These are phyloP conservation scores for Incumbomyces delicatus DNA, from an alignment of 2,329 filamentous ascomycete genomes.

Conservation along the genomic window DNA sequence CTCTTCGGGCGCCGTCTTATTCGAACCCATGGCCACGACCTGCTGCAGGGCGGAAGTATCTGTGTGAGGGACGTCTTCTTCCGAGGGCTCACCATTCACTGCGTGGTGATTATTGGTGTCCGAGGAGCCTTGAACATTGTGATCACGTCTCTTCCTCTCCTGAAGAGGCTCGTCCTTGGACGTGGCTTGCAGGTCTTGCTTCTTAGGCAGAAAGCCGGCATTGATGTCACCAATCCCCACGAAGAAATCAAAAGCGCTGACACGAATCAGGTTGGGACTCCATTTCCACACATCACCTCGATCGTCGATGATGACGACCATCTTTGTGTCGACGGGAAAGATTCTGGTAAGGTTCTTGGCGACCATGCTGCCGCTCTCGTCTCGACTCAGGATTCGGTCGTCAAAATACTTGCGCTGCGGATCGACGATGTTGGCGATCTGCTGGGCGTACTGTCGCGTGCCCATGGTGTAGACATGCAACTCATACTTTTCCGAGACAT, in stretches of 20 bases:
- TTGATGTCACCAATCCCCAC: conserved; percentile 98
- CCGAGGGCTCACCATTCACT: conserved; percentile 3
- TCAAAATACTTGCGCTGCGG: conserved; percentile 82
- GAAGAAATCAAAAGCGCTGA: conserved; percentile 94
- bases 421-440: conserved; percentile 87
- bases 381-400: conserved; percentile 87
- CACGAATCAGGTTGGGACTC: conserved; percentile 85
- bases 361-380: conserved; percentile 89
- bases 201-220: conserved; percentile 87
- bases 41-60: conserved; percentile 52
- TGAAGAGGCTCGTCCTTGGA: conserved; percentile 12
- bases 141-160: conserved; percentile 4
- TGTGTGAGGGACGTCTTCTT: conserved; percentile 10
- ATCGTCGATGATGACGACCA: conserved; percentile 99
- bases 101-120: conserved; percentile 16
- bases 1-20: conserved; percentile 57
- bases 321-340: conserved; percentile 94
- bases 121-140: conserved; percentile 16
- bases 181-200: conserved; percentile 35
- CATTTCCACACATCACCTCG: conserved; percentile 94
- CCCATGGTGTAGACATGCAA: conserved; percentile 99
- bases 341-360: conserved; percentile 82
- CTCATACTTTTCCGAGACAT: conserved; percentile 74
- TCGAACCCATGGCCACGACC: conserved; percentile 64
- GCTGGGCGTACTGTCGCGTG: conserved; percentile 86